Percentiles rank a stretch among this genome's conserved stretches.
Evolutionary conservation across 148 eudicot species (phyloP).

Genomic region (Mesembryanthemum crystallinum): DNA sequence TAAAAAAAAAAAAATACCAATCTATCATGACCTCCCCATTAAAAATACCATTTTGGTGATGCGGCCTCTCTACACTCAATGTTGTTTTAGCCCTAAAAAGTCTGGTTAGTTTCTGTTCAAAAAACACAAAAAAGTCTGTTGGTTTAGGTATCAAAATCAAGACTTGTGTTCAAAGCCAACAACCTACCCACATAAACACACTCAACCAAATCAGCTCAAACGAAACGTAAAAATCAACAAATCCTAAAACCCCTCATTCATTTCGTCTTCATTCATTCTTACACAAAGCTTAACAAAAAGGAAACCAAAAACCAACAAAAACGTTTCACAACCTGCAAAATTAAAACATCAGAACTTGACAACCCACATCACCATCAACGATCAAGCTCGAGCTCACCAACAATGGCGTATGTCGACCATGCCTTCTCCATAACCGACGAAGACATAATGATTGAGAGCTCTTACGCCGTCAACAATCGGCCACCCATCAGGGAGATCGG

Average conservation of each 20-base stretch:
- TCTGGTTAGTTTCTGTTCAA: neutral
- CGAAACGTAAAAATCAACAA: neutral
- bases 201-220: neutral
- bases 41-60: too few species aligned
- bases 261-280: too few species aligned
- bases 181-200: neutral
- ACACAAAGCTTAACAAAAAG: too few species aligned
- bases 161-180: neutral
- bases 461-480: constrained; percentile 55
- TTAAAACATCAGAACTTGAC: neutral
- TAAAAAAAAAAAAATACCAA: too few species aligned
- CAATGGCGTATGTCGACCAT: constrained; percentile 96
- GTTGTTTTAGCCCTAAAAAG: neutral
- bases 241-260: neutral
- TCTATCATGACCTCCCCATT: too few species aligned
- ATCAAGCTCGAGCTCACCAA: constrained; percentile 4
- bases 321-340: neutral
- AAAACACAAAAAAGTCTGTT: neutral
- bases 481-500: constrained; percentile 90
- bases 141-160: neutral
- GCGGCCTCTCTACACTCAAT: too few species aligned
- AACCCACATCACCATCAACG: neutral
- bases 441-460: constrained; percentile 77
- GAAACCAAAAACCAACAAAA: neutral
- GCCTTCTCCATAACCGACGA: constrained; percentile 92